Evolutionary conservation across 129 eudicot genomes (phyloP).

Genomic region (Dittrichia graveolens): DNA sequence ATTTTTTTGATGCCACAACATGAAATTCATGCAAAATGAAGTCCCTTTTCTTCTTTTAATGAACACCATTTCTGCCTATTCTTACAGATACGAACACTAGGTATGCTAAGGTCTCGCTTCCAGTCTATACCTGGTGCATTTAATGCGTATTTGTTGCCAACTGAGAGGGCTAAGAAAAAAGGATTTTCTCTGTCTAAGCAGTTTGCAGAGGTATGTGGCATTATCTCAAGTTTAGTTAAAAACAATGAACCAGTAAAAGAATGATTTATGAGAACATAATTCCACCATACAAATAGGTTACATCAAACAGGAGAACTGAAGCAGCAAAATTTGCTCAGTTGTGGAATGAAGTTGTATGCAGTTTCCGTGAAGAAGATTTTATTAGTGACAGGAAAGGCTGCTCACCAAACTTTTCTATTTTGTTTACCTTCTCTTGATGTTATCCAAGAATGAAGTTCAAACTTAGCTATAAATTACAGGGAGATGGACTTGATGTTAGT

Average conservation of each 20-base stretch:
- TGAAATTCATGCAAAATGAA: neutral
- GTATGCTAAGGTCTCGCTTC: conserved; percentile 92
- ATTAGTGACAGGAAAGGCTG: conserved; percentile 89
- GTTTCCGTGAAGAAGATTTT: conserved; percentile 97
- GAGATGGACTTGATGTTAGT: conserved; percentile 98
- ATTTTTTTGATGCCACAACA: neutral
- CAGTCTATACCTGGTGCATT: conserved; percentile 97
- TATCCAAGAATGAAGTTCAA: conserved; percentile 9
- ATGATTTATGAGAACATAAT: conserved; percentile 26
- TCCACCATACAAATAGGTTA: conserved; percentile 48
- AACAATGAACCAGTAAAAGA: neutral
- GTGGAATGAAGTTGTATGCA: conserved; percentile 91
- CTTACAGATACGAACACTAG: conserved; percentile 84
- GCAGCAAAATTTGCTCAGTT: conserved; percentile 96
- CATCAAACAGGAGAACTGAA: conserved; percentile 88
- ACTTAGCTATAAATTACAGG: conserved; percentile 52
- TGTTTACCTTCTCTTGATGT: conserved; percentile 12
- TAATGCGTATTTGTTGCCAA: conserved; percentile 78
- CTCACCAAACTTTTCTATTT: conserved; percentile 25
- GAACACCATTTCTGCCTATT: conserved; percentile 23
- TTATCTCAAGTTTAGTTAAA: conserved; percentile 18
- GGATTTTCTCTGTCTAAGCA: conserved; percentile 79
- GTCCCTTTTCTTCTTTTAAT: conserved; percentile 1
- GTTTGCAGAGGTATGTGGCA: conserved; percentile 66
- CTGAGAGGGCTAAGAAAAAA: conserved; percentile 60